phyloP scores from a whole-genome alignment of 2,329 filamentous ascomycete species.

The Exophiala alcalophila region DNA sequence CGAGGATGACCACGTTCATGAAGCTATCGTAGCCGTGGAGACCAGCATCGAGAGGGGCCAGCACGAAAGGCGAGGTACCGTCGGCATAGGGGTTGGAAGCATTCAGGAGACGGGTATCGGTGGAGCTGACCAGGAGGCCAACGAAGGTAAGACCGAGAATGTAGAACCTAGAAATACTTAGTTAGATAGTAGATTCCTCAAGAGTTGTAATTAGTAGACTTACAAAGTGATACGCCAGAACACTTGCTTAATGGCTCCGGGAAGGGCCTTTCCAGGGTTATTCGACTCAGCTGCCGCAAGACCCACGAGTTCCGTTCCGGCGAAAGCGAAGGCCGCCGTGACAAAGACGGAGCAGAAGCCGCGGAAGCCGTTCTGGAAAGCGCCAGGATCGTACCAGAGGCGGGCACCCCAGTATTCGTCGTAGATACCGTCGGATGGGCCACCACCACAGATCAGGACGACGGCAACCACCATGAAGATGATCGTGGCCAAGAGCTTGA shows the following conservation, averaged over 20 bases:
- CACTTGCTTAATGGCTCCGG: slow-evolving; percentile 48
- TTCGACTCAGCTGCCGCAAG: slow-evolving; percentile 52
- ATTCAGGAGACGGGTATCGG: slow-evolving; percentile 41
- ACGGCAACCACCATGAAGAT: slow-evolving; percentile 28
- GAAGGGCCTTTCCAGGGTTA: slow-evolving; percentile 50
- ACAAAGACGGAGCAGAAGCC: slow-evolving; percentile 57
- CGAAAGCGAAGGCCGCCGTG: slow-evolving; percentile 57
- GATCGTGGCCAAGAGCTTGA: slow-evolving; percentile 62
- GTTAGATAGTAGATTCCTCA: neutral
- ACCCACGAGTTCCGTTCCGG: slow-evolving; percentile 54
- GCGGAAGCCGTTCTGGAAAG: slow-evolving; percentile 43
- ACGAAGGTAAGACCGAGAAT: slow-evolving; percentile 46
- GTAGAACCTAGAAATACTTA: slow-evolving; percentile 39
- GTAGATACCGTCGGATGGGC: slow-evolving; percentile 38
- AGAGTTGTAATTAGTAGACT: neutral
- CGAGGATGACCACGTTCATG: slow-evolving; percentile 65
- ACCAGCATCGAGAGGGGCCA: slow-evolving; percentile 60
- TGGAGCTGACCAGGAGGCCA: slow-evolving; percentile 44
- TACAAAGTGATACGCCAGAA: slow-evolving; percentile 50
- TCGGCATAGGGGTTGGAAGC: slow-evolving; percentile 39
- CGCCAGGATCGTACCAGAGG: slow-evolving; percentile 38
- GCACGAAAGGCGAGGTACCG: slow-evolving; percentile 61
- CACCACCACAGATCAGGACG: slow-evolving; percentile 37
- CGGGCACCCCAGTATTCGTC: slow-evolving; percentile 34
- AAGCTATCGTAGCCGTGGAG: slow-evolving; percentile 61